These are phyloP conservation scores for Plantago lanceolata DNA, from an alignment of 305 asterid genomes.

Conservation along the genomic window DNA sequence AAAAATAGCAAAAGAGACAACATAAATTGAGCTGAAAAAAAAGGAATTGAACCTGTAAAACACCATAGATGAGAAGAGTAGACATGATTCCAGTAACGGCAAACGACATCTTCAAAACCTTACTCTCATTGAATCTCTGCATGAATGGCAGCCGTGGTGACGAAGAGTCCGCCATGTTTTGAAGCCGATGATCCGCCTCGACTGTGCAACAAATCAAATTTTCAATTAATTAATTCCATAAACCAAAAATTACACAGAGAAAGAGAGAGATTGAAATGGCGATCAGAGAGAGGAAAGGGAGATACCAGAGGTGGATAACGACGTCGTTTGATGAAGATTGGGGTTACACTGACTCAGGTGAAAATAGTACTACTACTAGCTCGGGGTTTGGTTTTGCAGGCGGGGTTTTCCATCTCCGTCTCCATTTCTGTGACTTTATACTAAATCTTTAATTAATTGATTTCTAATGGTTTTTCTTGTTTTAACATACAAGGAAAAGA, in stretches of 20 bases:
- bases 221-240: neutral
- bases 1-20: slow-evolving; percentile 5
- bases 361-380: slow-evolving; percentile 27
- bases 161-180: slow-evolving; percentile 35
- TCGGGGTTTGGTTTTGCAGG: slow-evolving; percentile 5
- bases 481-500: too few relatives aligned
- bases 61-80: slow-evolving; percentile 78
- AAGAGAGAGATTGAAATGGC: neutral
- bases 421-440: neutral
- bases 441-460: neutral
- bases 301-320: slow-evolving; percentile 1
- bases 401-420: neutral
- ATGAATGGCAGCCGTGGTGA: slow-evolving; percentile 46
- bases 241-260: neutral
- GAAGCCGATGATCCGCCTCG: neutral
- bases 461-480: neutral
- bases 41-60: slow-evolving; percentile 59
- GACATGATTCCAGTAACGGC: slow-evolving; percentile 88
- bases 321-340: slow-evolving; percentile 15
- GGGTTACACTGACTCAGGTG: slow-evolving; percentile 11
- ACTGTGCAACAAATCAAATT: neutral
- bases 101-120: slow-evolving; percentile 52
- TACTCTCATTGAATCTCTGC: slow-evolving; percentile 49
- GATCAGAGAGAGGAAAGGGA: slow-evolving; percentile 19
- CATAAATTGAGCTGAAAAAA: neutral